A percentile compares a stretch with the other conserved stretches of the same genome.
These are phyloP conservation scores for Thermochaetoides dissita DNA, from an alignment of 2,329 filamentous ascomycete species.

Conservation along the genomic window DNA sequence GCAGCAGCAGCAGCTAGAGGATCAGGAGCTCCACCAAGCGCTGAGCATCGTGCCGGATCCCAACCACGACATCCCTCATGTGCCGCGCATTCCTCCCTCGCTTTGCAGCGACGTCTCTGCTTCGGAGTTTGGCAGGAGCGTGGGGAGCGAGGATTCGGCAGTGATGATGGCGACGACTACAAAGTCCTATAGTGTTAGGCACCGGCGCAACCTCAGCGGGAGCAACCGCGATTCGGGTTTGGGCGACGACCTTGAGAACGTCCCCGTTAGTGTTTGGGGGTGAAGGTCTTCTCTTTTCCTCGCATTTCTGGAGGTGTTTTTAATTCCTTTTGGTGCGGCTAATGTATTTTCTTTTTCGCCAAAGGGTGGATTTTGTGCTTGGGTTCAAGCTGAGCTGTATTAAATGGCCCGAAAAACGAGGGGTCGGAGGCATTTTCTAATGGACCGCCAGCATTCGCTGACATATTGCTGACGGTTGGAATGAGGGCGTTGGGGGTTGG, in stretches of 20 bases:
- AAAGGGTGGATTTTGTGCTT: no score
- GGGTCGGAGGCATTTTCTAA: not conserved
- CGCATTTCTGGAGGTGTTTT: not conserved
- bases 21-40: constrained; percentile 14
- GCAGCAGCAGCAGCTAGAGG: not conserved
- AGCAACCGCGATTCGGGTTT: constrained; percentile 2
- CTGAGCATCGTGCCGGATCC: constrained; percentile 30
- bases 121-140: not conserved
- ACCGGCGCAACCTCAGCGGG: not conserved
- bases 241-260: constrained; percentile 8
- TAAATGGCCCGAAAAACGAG: not conserved
- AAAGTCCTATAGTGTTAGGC: not conserved
- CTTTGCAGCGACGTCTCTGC: constrained; percentile 4
- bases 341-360: not conserved
- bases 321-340: not conserved
- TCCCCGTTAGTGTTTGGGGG: constrained; percentile 4
- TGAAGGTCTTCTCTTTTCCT: not conserved
- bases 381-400: no score
- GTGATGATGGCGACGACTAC: constrained; percentile 1
- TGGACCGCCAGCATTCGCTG: not conserved
- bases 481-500: not conserved
- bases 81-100: constrained; percentile 27
- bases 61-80: constrained; percentile 32
- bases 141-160: not conserved
- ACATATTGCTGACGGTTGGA: not conserved